Evolutionary conservation across 352 stramenopile species (phyloP), one percentile per base, ranked within the genome.

Genomic region (Hyaloperonospora brassicae): DNA sequence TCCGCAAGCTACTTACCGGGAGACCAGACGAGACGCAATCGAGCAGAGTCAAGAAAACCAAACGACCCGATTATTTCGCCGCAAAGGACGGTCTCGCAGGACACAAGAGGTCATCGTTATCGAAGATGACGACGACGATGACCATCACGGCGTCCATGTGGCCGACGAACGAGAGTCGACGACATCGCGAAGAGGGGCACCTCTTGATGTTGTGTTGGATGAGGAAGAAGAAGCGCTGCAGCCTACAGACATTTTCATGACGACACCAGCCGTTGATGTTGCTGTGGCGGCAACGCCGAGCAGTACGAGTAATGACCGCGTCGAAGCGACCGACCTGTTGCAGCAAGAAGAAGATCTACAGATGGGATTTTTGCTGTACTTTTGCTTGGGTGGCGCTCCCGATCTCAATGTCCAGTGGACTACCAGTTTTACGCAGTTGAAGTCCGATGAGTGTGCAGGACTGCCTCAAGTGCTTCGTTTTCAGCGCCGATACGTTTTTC

Each of bases 61-160:
- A 11, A 47, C 39, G 12, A 55, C 2, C 21, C 9, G 49, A 41
- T 50, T 31, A 30, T 59, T 49, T 45, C 64, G 64, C 36, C 64
- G 64, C 22, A 71, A 47, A 47, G 67, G 73, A 27, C 65, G 70
- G 25, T 24, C 51, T 23, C 64, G 61, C 0, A 57, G 53, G 25
- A 51, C 44, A 13, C 55, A 61, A 38, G 73, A 87, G 42, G 64
- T 87, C 42, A 87, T 87, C 45, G 66, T 87, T 25, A 87, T 87
- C 66, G 76, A 87, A 66, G 73, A 84, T 8, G 70, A 82, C 13
- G 73, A 82, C 5, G 70, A 75, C 17, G 57, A 73, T 4, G 57
- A 58, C 12, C 50, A 57, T 11, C 50, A 51, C 24, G 31, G 51
- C 0, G 45, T 52, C 14, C 31, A 36, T 8, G 35, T 34, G 27